Conservation (phyloP, 805 yeast genomes). For the Lipomyces mesembrius region DNA sequence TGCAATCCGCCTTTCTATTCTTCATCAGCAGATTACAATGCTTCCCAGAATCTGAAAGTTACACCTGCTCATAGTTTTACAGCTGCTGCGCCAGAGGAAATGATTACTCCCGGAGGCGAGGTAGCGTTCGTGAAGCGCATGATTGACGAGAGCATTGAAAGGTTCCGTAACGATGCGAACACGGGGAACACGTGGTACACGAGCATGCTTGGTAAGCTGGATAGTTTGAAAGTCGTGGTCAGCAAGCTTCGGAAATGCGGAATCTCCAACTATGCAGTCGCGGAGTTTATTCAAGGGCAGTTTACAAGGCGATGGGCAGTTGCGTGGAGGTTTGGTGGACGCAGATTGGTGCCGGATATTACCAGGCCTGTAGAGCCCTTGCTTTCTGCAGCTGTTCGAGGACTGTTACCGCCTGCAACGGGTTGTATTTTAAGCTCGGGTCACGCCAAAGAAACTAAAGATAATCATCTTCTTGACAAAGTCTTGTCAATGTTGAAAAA, state of each 20-base stretch:
- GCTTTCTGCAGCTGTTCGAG: conserved; percentile 3
- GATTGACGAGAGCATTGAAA: conserved; percentile 45
- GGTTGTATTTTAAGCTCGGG: background rate
- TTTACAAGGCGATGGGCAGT: conserved; percentile 37
- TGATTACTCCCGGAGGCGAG: conserved; percentile 56
- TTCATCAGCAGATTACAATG: conserved; percentile 46
- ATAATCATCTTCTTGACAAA: conserved; percentile 3
- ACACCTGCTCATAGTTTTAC: conserved; percentile 39
- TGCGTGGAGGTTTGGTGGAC: conserved; percentile 31
- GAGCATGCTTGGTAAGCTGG: conserved; percentile 47
- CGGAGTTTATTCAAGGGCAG: conserved; percentile 35
- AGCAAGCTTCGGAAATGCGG: conserved; percentile 10
- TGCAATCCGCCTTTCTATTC: conserved; percentile 62
- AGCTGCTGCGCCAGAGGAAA: conserved; percentile 48
- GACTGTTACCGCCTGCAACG: conserved; percentile 13
- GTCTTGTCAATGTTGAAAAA: conserved; percentile 4
- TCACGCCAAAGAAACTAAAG: background rate
- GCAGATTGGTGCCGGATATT: conserved; percentile 20
- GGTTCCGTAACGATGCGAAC: background rate
- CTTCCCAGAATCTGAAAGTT: conserved; percentile 41
- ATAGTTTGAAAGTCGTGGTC: conserved; percentile 24
- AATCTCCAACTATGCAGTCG: conserved; percentile 31
- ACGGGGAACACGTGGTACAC: conserved; percentile 47
- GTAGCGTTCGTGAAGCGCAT: conserved; percentile 47
- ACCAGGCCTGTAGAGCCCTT: conserved; percentile 10